Evolutionary conservation across 164 flowering plant genomes (phyloP), one percentile per base, ranked within the genome.

Genomic region (Platanus orientalis): DNA sequence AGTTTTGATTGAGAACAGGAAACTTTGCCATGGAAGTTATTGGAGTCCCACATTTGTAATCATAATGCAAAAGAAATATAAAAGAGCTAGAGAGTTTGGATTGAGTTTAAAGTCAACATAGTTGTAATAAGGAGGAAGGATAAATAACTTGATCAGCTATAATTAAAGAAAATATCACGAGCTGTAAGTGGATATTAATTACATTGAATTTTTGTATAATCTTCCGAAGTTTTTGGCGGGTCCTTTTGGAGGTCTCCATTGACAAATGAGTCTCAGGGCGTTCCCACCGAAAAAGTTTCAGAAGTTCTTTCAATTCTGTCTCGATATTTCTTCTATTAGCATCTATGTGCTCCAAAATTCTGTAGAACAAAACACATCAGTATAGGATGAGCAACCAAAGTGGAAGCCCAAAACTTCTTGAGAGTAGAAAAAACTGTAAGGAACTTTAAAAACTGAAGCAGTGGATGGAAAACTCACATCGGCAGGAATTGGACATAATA

Each of bases 241-340:
- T 75, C 53, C 76, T 81, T 69, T 77, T 91, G 11, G 81, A 76
- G 60, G 68, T 76, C 32, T 88, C 95, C 9, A 82, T 60, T 36
- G 84, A 74, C 48, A 78, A 36, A 27, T 67, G 62, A 60, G 64
- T 79, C 27, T 82, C 85, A 56, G 57, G 30, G 36, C 75, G 85
- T n/a, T 89, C 93, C 97, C 97, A 94, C 14, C 71, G 68, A 63
- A 81, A 82, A 20, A 91, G 78, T 78, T 89, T 91, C 69, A 81
- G 21, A 47, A 77, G 68, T 36, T 88, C 86, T 68, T 79, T 80
- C 72, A 91, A 40, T 44, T 94, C 88, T 49, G 16, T 62, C 71
- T 79, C 88, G 54, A 83, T 74, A 27, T 49, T 77, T 70, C 47
- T 84, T 69, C 83, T 79, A 63, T 50, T 74, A 50, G 66, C 54